Evolutionary conservation across 495 filamentous ascomycete genomes (phyloP).

Genomic region (Penicillium angulare): DNA sequence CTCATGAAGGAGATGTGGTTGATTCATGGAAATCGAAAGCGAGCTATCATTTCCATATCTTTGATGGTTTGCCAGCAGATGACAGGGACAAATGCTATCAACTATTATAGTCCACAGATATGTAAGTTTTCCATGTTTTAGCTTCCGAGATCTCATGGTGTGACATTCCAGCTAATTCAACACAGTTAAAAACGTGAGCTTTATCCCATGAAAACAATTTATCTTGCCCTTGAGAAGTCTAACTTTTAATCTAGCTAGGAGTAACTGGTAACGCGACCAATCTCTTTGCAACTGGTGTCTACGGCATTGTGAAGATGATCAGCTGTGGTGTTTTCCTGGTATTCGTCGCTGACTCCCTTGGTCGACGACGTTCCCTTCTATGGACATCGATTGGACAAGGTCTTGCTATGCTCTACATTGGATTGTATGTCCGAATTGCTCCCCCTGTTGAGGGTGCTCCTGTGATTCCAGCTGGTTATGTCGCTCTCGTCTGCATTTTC

Average conservation of each 20-base stretch:
- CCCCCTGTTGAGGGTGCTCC: constrained; percentile 52
- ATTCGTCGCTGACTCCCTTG: constrained; percentile 70
- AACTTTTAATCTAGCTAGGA: constrained; percentile 31
- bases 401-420: constrained; percentile 76
- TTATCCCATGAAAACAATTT: not conserved
- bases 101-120: constrained; percentile 73
- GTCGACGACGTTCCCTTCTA: constrained; percentile 67
- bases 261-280: constrained; percentile 42
- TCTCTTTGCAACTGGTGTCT: constrained; percentile 55
- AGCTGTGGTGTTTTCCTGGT: constrained; percentile 62
- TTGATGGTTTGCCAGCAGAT: constrained; percentile 74
- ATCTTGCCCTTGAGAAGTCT: not conserved
- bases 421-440: constrained; percentile 71
- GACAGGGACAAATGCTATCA: constrained; percentile 65
- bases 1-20: constrained; percentile 71
- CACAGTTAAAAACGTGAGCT: constrained; percentile 25
- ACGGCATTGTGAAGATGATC: constrained; percentile 54
- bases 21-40: constrained; percentile 62
- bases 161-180: not conserved
- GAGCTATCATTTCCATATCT: constrained; percentile 51
- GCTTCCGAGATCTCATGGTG: not conserved
- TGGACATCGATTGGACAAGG: constrained; percentile 71
- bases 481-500: constrained; percentile 70
- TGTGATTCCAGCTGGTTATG: constrained; percentile 60
- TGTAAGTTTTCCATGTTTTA: no score